phyloP scores from a whole-genome alignment of 768 basidiomycete species.

The Hortiboletus flavorubellus region DNA sequence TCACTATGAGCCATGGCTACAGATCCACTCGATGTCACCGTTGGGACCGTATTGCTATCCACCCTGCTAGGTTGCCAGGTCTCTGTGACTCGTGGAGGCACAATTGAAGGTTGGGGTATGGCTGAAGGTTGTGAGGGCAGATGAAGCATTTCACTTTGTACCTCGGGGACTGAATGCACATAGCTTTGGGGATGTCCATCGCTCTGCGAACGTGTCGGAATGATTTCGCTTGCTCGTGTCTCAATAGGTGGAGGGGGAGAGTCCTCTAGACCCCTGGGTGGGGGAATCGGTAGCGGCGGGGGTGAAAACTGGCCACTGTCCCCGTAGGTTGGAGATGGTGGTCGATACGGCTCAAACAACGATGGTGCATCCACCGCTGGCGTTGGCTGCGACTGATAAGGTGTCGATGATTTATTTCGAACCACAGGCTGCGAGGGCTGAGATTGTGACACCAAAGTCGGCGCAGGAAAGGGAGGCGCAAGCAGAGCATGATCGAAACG shows the following conservation, averaged over 20 bases:
- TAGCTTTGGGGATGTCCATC: neutral
- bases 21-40: neutral
- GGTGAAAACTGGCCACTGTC: slow-evolving; percentile 24
- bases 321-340: slow-evolving; percentile 17
- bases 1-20: slow-evolving; percentile 2
- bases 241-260: slow-evolving; percentile 20
- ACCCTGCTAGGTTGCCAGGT: slow-evolving; percentile 3
- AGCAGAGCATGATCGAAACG: slow-evolving; percentile 25
- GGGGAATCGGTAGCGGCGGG: slow-evolving; percentile 29
- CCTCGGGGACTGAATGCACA: slow-evolving; percentile 8
- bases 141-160: slow-evolving; percentile 27
- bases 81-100: slow-evolving; percentile 2
- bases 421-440: slow-evolving; percentile 12
- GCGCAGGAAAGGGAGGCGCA: slow-evolving; percentile 27
- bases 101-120: neutral
- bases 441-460: slow-evolving; percentile 18
- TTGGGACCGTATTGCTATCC: neutral
- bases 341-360: slow-evolving; percentile 23
- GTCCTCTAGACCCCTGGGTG: slow-evolving; percentile 24
- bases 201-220: slow-evolving; percentile 18
- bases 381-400: slow-evolving; percentile 17
- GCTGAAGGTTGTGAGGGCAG: slow-evolving; percentile 6
- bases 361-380: slow-evolving; percentile 16
- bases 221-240: slow-evolving; percentile 26
- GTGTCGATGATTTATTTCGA: slow-evolving; percentile 6